Evolutionary conservation across 2,329 filamentous ascomycete species (phyloP), one percentile per base, ranked within the genome.

Genomic region (Chrysosporium keratinophilum): DNA sequence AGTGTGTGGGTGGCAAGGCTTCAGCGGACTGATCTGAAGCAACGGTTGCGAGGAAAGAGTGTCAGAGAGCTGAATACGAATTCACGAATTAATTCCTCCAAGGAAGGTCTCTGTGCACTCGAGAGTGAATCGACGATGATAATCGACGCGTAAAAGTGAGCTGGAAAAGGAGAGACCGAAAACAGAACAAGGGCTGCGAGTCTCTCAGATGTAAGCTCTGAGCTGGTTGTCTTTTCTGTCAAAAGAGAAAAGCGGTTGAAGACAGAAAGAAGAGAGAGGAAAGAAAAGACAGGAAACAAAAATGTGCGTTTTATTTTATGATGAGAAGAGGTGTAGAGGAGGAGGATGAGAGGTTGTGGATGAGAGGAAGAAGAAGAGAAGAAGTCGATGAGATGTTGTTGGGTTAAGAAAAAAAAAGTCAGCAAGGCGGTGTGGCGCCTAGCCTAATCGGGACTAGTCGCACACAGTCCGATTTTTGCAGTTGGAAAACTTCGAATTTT

Each of bases 41-140:
- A 28, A 28, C 23, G 23, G 23, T 28, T 28, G 23, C 23, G 23
- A 28, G 23, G 23, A 46, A 33, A 28, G 43, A 46, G 43, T 46
- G 43, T 28, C 43, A 28, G 15, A 46, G 43, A 46, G 14, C 43
- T 11, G 23, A 46, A 46, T 20, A 20, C 28, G 19, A 40, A 28
- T 28, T 28, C 23, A 28, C 23, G 23, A 28, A 28, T 28, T 28
- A 28, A 28, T 4, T 28, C 23, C 31, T 37, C 31, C 28, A 41
- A 49, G 15, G 23, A 35, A 42, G 12, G 39, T 42, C 48, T 50
- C 37, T 43, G n/a, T n/a, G 41, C 48, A 43, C 48, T 50, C 48
- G n/a, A 20, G 12, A 9, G 19, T 37, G 43, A 37, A 43, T 57
- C 58, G 52, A 56, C 55, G 41, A 55, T 62, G 59, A 60, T 60